Conservation (phyloP, 2,329 filamentous ascomycete genomes). For the Trichophyton equinum region DNA sequence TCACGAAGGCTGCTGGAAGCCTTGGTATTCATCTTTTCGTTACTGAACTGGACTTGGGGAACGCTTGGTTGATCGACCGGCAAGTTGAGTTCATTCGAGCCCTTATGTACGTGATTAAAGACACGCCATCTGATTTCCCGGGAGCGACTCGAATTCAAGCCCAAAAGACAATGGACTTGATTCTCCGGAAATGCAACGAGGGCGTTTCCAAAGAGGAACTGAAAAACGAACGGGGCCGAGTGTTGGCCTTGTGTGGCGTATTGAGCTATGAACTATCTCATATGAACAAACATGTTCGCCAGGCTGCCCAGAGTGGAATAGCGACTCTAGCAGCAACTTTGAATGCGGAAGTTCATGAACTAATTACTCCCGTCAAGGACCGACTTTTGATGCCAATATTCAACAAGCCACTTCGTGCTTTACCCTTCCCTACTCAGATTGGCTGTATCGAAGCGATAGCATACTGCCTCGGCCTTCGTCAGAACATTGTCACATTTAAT, state of each 20-base stretch:
- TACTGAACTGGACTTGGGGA: slow-evolving; percentile 71
- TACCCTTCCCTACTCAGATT: slow-evolving; percentile 92
- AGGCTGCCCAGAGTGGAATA: slow-evolving; percentile 70
- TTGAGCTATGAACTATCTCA: slow-evolving; percentile 83
- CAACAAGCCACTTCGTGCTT: slow-evolving; percentile 79
- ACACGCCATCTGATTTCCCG: slow-evolving; percentile 88
- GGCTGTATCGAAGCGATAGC: slow-evolving; percentile 97
- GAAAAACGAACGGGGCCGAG: slow-evolving; percentile 50
- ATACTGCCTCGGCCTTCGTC: slow-evolving; percentile 81
- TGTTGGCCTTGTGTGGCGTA: slow-evolving; percentile 67
- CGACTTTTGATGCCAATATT: slow-evolving; percentile 83
- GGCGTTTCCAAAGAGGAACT: slow-evolving; percentile 69
- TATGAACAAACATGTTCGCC: slow-evolving; percentile 89
- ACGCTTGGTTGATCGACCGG: slow-evolving; percentile 67
- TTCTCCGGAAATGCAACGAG: slow-evolving; percentile 68
- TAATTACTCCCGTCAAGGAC: slow-evolving; percentile 82
- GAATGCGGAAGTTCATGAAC: slow-evolving; percentile 67
- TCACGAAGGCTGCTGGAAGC: slow-evolving; percentile 86
- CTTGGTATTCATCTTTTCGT: slow-evolving; percentile 80
- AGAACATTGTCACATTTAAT: slow-evolving; percentile 81
- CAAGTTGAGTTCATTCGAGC: slow-evolving; percentile 81
- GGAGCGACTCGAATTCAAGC: slow-evolving; percentile 76
- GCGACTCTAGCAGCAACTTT: slow-evolving; percentile 68
- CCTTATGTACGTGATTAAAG: slow-evolving; percentile 95
- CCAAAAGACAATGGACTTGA: slow-evolving; percentile 66